Evolutionary conservation across 768 basidiomycete species (phyloP).

Genomic region (Boletus fagicola): DNA sequence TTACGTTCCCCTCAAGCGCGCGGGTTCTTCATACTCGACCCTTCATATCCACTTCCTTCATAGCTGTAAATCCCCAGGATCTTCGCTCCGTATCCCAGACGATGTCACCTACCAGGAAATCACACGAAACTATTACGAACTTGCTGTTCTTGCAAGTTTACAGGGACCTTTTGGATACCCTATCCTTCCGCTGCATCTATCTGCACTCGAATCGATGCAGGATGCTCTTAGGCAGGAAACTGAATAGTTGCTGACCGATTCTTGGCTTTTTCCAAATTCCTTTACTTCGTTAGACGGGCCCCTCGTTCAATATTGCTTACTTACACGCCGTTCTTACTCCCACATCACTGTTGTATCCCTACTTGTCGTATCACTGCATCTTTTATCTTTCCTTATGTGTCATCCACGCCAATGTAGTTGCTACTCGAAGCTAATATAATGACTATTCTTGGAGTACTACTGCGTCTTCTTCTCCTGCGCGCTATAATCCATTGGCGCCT

Average conservation of each 20-base stretch:
- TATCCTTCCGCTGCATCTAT: slow-evolving; percentile 69
- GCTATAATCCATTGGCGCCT: slow-evolving; percentile 62
- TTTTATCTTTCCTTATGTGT: slow-evolving; percentile 23
- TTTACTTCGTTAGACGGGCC: slow-evolving; percentile 16
- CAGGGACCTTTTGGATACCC: slow-evolving; percentile 48
- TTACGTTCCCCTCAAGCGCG: slow-evolving; percentile 45
- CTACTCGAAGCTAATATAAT: slow-evolving; percentile 18
- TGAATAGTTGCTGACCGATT: slow-evolving; percentile 14
- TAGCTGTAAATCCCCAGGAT: slow-evolving; percentile 41
- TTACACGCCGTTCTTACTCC: slow-evolving; percentile 11
- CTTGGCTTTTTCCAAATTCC: neutral
- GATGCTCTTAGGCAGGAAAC: slow-evolving; percentile 35
- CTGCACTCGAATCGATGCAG: slow-evolving; percentile 65
- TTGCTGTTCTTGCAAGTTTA: slow-evolving; percentile 55
- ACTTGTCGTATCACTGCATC: slow-evolving; percentile 26
- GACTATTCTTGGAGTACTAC: slow-evolving; percentile 36
- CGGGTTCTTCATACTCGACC: slow-evolving; percentile 43
- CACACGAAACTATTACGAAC: slow-evolving; percentile 65
- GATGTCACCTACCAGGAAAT: slow-evolving; percentile 50
- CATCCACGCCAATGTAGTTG: slow-evolving; percentile 16
- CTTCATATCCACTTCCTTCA: slow-evolving; percentile 63
- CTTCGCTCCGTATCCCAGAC: slow-evolving; percentile 36
- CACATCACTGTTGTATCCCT: slow-evolving; percentile 31
- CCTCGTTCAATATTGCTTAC: slow-evolving; percentile 9
- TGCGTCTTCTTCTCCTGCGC: slow-evolving; percentile 77